Conservation (phyloP, 2,329 filamentous ascomycete genomes). For the Fusarium proliferatum region DNA sequence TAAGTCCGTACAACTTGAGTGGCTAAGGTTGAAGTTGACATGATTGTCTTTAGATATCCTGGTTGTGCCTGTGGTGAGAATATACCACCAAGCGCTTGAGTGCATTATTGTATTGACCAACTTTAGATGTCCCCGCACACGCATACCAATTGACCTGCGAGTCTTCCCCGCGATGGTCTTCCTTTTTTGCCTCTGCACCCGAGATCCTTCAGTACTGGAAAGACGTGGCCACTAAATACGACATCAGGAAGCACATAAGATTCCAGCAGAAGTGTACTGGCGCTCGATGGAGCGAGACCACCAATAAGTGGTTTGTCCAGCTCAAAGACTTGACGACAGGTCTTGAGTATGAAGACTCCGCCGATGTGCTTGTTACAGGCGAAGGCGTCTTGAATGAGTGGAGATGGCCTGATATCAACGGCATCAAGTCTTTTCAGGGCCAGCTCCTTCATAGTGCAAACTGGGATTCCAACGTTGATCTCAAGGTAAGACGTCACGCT, state of each 20-base stretch:
- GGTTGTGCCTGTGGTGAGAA: constrained; percentile 8
- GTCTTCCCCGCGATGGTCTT: constrained; percentile 9
- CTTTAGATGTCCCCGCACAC: constrained; percentile 8
- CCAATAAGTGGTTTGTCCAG: constrained; percentile 9
- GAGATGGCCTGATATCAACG: constrained; percentile 13
- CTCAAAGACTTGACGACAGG: constrained; percentile 3
- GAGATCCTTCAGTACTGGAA: constrained; percentile 24
- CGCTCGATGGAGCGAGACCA: background rate
- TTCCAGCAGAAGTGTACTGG: constrained; percentile 9
- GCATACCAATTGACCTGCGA: constrained; percentile 11
- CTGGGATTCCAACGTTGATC: background rate
- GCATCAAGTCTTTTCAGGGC: background rate
- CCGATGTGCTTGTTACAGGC: constrained; percentile 7
- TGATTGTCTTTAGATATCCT: background rate
- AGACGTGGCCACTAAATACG: background rate
- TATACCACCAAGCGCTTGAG: rapidly evolving
- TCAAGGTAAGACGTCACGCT: background rate
- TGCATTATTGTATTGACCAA: background rate
- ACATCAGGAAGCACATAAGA: background rate
- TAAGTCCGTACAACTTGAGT: rapidly evolving
- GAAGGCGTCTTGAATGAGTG: constrained; percentile 22
- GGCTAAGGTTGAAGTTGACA: rapidly evolving
- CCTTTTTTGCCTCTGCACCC: constrained; percentile 12
- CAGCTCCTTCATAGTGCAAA: constrained; percentile 11
- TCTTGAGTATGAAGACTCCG: background rate